These are phyloP conservation scores for Polychaeton citri DNA, from an alignment of 2,329 filamentous ascomycete genomes.

Conservation along the genomic window DNA sequence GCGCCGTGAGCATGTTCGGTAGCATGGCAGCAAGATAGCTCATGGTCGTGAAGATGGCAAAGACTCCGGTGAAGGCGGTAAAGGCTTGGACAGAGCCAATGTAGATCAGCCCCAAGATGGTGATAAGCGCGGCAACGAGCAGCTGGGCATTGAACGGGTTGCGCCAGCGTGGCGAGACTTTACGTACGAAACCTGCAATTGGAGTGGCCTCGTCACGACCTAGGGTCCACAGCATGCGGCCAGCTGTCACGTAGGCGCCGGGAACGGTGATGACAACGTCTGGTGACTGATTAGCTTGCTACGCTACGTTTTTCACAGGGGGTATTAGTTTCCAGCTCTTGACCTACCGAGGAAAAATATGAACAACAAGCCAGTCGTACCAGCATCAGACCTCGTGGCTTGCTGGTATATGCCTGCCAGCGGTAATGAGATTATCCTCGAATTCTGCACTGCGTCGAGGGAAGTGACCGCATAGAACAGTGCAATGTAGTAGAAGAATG, in stretches of 20 bases:
- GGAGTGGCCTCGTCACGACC: constrained; percentile 44
- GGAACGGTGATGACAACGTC: constrained; percentile 39
- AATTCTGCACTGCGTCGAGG: constrained; percentile 39
- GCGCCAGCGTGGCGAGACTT: constrained; percentile 32
- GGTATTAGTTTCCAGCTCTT: too few relatives aligned
- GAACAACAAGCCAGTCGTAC: constrained; percentile 32
- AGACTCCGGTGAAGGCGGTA: constrained; percentile 50
- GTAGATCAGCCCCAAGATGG: constrained; percentile 50
- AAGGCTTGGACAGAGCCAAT: constrained; percentile 55
- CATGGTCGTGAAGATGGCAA: constrained; percentile 40
- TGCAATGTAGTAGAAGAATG: constrained; percentile 29
- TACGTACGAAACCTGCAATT: constrained; percentile 34
- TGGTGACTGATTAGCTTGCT: too few relatives aligned
- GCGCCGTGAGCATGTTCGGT: constrained; percentile 27
- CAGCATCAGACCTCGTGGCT: constrained; percentile 27
- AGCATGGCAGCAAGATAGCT: constrained; percentile 53
- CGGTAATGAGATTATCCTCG: too few relatives aligned
- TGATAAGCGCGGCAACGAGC: constrained; percentile 35
- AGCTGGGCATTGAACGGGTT: constrained; percentile 46
- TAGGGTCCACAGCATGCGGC: constrained; percentile 51
- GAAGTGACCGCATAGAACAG: constrained; percentile 45
- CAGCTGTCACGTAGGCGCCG: constrained; percentile 46
- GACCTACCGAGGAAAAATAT: constrained; percentile 36
- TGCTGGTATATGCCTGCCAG: constrained; percentile 52
- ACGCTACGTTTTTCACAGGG: too few relatives aligned